Conservation (phyloP, 441 rosid genomes). For the Breynia disticha region DNA sequence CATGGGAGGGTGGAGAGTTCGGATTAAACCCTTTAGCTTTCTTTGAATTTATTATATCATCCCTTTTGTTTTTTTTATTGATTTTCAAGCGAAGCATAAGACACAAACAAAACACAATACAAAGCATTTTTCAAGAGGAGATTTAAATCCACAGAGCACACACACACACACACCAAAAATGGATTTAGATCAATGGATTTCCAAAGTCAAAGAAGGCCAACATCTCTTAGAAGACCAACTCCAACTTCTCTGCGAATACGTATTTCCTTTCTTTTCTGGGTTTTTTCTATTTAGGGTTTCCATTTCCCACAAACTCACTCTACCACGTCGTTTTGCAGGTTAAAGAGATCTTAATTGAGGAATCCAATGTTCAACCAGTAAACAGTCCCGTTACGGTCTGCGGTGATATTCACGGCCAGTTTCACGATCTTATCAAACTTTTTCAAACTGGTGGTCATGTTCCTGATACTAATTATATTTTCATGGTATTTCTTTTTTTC, state of each 20-base stretch:
- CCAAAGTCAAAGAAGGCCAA: slow-evolving; percentile 93
- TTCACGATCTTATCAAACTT: slow-evolving; percentile 98
- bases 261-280: slow-evolving; percentile 13
- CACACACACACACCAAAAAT: slow-evolving; percentile 17
- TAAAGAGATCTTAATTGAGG: slow-evolving; percentile 93
- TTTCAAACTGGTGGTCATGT: slow-evolving; percentile 98
- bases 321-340: slow-evolving; percentile 33
- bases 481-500: slow-evolving; percentile 46
- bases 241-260: slow-evolving; percentile 98
- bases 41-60: no score
- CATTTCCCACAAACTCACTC: background rate
- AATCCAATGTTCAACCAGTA: slow-evolving; percentile 97
- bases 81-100: no score
- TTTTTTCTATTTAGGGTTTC: background rate
- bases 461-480: slow-evolving; percentile 96
- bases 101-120: no score
- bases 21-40: no score
- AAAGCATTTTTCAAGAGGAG: no score
- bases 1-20: background rate
- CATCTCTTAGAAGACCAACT: slow-evolving; percentile 95
- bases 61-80: no score
- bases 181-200: slow-evolving; percentile 99
- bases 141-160: background rate
- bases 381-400: slow-evolving; percentile 99
- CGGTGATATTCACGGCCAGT: slow-evolving; percentile 98